phyloP scores from a whole-genome alignment of 495 filamentous ascomycete species.

The Filosporella fistucella region DNA sequence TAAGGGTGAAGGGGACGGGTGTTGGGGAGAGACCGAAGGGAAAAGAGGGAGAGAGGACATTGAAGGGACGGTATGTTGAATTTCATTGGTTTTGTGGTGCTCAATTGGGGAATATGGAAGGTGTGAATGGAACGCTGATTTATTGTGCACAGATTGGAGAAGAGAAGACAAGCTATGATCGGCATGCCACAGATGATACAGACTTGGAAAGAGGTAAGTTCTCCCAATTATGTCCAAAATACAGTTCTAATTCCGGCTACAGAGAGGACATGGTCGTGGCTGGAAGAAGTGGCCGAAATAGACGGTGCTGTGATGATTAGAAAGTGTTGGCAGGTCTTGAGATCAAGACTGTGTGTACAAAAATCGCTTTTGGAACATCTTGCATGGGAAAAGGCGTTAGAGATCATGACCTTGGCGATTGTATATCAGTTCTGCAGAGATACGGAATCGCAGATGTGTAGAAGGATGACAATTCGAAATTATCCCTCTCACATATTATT shows the following conservation, averaged over 20 bases:
- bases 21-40: constrained; percentile 92
- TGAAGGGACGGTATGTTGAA: constrained; percentile 62
- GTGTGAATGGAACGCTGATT: not conserved
- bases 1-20: constrained; percentile 85
- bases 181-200: constrained; percentile 87
- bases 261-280: constrained; percentile 80
- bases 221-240: not conserved
- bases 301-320: too few relatives aligned
- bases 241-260: constrained; percentile 23
- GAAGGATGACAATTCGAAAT: too few relatives aligned
- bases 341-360: too few relatives aligned
- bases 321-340: too few relatives aligned
- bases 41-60: constrained; percentile 83
- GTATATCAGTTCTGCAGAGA: too few relatives aligned
- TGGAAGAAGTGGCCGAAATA: constrained; percentile 90
- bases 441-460: too few relatives aligned
- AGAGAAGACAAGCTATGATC: constrained; percentile 86
- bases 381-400: too few relatives aligned
- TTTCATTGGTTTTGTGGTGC: not conserved
- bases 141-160: constrained; percentile 61
- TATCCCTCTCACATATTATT: too few relatives aligned
- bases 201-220: constrained; percentile 85
- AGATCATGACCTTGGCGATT: too few relatives aligned
- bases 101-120: not conserved
- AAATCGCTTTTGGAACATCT: too few relatives aligned